These are phyloP conservation scores for Stagonosporopsis vannaccii DNA, from an alignment of 2,329 filamentous ascomycete species.

Conservation along the genomic window DNA sequence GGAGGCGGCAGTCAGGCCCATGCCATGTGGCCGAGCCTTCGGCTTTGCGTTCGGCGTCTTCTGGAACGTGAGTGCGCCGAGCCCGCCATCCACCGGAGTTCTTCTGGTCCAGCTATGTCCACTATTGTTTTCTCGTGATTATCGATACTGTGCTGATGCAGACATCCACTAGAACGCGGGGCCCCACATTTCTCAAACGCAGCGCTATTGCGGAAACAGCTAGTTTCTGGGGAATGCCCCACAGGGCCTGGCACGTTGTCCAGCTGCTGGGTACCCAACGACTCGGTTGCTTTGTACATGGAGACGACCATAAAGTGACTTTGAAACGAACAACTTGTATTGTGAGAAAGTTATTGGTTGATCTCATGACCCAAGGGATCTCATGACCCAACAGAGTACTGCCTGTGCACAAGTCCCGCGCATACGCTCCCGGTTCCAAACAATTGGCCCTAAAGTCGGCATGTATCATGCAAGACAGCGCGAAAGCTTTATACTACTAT, in stretches of 20 bases:
- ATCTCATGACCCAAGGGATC: no score
- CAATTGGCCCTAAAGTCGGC: not conserved
- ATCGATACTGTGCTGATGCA: no score
- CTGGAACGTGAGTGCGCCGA: not conserved
- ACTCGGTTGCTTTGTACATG: not conserved
- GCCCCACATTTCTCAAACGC: slow-evolving; percentile 1
- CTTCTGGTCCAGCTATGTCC: no score
- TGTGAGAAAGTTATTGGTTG: no score
- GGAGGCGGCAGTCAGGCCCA: not conserved
- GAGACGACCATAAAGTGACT: not conserved
- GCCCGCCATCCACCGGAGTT: not conserved
- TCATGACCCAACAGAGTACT: no score
- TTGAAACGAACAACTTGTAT: not conserved
- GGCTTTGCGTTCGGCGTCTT: not conserved
- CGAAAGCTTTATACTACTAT: not conserved
- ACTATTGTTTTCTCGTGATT: not conserved
- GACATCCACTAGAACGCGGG: not conserved
- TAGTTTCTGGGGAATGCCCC: no score
- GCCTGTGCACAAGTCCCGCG: no score
- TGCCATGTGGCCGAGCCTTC: not conserved
- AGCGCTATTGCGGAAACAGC: not conserved
- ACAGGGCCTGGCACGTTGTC: no score
- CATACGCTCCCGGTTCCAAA: no score
- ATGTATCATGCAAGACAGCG: not conserved
- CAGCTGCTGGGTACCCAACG: no score